These are phyloP conservation scores for Alternaria hordeiaustralica DNA, from an alignment of 2,329 filamentous ascomycete species.

Conservation along the genomic window DNA sequence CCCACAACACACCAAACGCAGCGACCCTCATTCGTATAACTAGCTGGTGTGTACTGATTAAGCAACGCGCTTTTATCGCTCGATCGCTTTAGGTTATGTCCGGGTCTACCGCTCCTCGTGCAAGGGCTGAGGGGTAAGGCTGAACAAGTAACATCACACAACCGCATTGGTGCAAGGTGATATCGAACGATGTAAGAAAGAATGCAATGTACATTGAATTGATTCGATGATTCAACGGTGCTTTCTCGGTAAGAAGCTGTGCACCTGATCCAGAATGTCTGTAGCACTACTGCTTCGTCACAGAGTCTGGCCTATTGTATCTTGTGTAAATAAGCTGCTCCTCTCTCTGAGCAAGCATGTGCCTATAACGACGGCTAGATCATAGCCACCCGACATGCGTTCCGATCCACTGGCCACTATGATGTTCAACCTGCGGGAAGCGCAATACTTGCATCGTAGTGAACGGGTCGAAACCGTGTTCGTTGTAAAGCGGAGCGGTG, in stretches of 20 bases:
- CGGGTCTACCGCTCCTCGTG: conserved; percentile 6
- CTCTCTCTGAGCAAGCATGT: not conserved
- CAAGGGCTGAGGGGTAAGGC: conserved; percentile 3
- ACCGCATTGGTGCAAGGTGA: not conserved
- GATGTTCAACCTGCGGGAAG: not conserved
- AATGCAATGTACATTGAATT: not conserved
- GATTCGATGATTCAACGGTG: not conserved
- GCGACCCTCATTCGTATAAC: not conserved
- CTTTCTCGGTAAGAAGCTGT: not conserved
- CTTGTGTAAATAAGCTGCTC: not conserved
- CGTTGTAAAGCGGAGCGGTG: not conserved
- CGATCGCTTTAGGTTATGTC: not conserved
- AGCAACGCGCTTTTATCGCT: not conserved
- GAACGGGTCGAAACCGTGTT: not conserved
- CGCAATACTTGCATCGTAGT: not conserved
- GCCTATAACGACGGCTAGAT: not conserved
- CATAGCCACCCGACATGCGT: not conserved
- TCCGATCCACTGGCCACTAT: not conserved
- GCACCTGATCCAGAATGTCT: not conserved
- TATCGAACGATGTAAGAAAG: not conserved
- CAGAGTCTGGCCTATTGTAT: not conserved
- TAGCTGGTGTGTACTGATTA: not conserved
- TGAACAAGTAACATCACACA: conserved; percentile 12
- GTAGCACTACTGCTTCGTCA: not conserved
- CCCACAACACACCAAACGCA: not conserved